Base-by-base conservation (phyloP, 2,329 filamentous ascomycete genomes). In the Nothophoma quercina region DNA sequence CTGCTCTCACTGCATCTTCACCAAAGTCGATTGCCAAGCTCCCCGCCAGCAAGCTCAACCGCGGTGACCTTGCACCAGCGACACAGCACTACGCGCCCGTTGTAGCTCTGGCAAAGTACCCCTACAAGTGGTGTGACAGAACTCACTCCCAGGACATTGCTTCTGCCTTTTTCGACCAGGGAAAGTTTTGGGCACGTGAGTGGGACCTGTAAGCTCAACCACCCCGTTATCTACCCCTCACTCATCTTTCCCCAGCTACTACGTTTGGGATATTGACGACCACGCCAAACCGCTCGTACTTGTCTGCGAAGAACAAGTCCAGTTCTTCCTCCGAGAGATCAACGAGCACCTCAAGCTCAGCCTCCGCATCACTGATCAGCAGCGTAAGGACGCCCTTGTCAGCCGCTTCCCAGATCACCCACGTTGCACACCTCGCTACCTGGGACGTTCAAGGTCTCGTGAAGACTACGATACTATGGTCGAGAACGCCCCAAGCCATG, bases 181-280 rank as follows among this genome's bases (percentile, higher is more conserved):
- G 75, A 22, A 78, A 90, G 41, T 78, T 89, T 58, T 84, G 83
- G 63, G 74, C 78, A 2, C 81, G 85, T 52, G 67, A 77, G 9
- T 96, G 92, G 92, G 86, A 93, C 57, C 77, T 96, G 90, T 95
- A 79, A 81, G 87, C 22, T 4, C 8, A 4, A 71, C 64, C 22
- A 67, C 68, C 52, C 67, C 64, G 43, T 51, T 13, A 2, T 9
- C 22, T 29, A 65, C 55, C 54, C 26, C 33, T 2, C 18, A 15
- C 54, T 56, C 40, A 60, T 45, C 15, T 32, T 10, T 28, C 23
- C 33, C 16, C 39, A 90, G 88, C 47, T 91, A 88, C 72, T 92
- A 89, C 69, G 67, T 91, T 28, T 80, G 86, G 67, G 70, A 76
- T 7, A 73, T 77, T 12, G 71, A 77, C 23, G 44, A 51, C 36